These are phyloP conservation scores for Inonotus obliquus DNA, from an alignment of 1,284 basidiomycete genomes.

Conservation along the genomic window DNA sequence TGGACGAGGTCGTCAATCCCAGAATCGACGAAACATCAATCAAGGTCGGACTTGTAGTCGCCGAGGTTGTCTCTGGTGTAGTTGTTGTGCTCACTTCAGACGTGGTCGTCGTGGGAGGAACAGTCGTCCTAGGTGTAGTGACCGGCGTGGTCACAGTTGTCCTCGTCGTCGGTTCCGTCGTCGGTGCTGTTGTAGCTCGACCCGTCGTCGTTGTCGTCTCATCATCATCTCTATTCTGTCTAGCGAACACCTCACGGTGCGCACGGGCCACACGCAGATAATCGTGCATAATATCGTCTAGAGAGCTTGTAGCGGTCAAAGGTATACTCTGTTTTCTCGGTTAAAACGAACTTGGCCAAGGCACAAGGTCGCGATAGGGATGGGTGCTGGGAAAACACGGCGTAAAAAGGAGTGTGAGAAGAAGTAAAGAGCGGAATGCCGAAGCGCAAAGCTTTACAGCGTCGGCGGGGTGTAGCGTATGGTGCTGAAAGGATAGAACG, in stretches of 20 bases:
- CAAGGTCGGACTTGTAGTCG: neutral
- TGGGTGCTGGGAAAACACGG: neutral
- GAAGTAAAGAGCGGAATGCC: constrained; percentile 17
- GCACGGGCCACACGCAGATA: constrained; percentile 10
- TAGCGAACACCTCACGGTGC: constrained; percentile 7
- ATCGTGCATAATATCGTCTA: constrained; percentile 7
- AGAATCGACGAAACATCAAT: neutral
- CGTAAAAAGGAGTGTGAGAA: constrained; percentile 11
- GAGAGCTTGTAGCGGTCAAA: neutral
- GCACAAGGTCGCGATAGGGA: neutral
- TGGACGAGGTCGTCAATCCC: neutral
- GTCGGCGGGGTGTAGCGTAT: constrained; percentile 4
- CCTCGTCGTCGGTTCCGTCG: neutral
- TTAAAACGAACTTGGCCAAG: neutral
- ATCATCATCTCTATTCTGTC: neutral
- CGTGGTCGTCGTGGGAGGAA: neutral
- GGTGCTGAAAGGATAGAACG: neutral
- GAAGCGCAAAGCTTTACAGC: constrained; percentile 3
- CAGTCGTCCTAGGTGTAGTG: constrained; percentile 1
- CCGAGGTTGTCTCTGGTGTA: neutral
- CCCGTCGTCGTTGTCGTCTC: neutral
- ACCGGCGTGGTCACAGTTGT: neutral
- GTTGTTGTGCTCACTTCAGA: neutral
- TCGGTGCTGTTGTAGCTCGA: neutral
- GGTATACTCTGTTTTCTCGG: neutral